Evolutionary conservation across 1,284 basidiomycete species (phyloP).

Genomic region (Trichosporon sp.): DNA sequence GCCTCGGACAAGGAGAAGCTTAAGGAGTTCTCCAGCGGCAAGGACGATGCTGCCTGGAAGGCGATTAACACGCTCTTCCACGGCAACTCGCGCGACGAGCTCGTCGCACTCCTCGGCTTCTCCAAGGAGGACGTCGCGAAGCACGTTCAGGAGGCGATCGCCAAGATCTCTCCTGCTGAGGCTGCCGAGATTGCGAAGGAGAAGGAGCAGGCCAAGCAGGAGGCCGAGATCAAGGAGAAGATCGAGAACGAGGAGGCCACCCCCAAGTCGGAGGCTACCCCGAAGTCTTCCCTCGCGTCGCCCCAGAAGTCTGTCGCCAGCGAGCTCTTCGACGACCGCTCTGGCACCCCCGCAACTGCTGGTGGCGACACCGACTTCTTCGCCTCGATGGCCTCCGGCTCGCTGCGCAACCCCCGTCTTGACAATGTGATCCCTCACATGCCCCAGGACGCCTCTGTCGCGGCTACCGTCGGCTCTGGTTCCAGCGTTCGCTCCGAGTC

Average conservation of each 20-base stretch:
- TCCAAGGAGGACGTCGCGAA: slow-evolving; percentile 79
- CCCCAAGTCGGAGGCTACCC: slow-evolving; percentile 1
- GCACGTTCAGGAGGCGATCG: slow-evolving; percentile 75
- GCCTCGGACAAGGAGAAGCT: slow-evolving; percentile 59
- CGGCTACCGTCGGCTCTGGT: slow-evolving; percentile 81
- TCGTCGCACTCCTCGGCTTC: slow-evolving; percentile 87
- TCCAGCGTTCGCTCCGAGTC: slow-evolving; percentile 74
- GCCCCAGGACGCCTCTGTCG: slow-evolving; percentile 81
- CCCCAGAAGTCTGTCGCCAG: neutral
- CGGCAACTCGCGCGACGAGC: slow-evolving; percentile 80
- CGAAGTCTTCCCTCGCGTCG: neutral
- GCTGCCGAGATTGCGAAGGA: slow-evolving; percentile 67
- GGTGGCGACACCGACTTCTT: slow-evolving; percentile 77
- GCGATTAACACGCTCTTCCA: slow-evolving; percentile 83
- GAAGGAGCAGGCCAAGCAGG: slow-evolving; percentile 56
- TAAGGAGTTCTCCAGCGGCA: slow-evolving; percentile 61
- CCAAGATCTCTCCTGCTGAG: slow-evolving; percentile 55
- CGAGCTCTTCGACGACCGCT: slow-evolving; percentile 54
- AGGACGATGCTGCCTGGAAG: slow-evolving; percentile 71
- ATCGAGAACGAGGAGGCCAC: slow-evolving; percentile 52
- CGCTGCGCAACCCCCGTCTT: slow-evolving; percentile 57
- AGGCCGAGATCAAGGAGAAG: slow-evolving; percentile 65
- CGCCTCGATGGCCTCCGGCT: slow-evolving; percentile 62
- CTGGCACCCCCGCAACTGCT: slow-evolving; percentile 52
- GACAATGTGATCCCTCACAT: slow-evolving; percentile 69